Percentiles rank a stretch among this genome's conserved stretches.
These are phyloP conservation scores for Capronia americana DNA, from an alignment of 2,329 filamentous ascomycete genomes.

Conservation along the genomic window DNA sequence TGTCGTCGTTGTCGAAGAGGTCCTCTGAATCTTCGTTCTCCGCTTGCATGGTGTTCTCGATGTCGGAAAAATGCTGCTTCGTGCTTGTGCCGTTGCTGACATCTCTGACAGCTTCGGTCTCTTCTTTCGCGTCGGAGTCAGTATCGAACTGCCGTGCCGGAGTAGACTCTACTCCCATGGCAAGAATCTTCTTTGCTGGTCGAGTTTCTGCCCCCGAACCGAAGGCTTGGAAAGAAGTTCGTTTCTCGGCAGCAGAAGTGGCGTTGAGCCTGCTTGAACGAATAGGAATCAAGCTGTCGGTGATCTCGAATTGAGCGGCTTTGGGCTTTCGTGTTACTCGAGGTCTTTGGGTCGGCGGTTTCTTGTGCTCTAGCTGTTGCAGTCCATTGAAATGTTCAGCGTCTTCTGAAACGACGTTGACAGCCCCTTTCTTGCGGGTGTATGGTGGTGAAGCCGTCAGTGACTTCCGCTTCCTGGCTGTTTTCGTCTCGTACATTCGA, in stretches of 20 bases:
- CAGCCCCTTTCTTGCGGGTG: conserved; percentile 16
- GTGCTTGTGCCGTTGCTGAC: background rate
- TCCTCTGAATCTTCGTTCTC: conserved; percentile 11
- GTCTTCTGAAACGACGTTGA: background rate
- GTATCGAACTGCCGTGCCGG: background rate
- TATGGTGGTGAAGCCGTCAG: conserved; percentile 1
- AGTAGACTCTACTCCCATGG: background rate
- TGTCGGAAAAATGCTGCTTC: background rate
- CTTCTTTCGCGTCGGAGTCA: background rate
- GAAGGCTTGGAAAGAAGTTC: conserved; percentile 6
- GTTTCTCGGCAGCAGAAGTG: background rate
- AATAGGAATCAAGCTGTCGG: conserved; percentile 3
- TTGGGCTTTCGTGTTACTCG: background rate
- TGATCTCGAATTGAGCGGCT: background rate
- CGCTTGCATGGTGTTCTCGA: conserved; percentile 4
- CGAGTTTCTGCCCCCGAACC: background rate
- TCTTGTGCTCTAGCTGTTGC: background rate
- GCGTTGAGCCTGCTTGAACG: conserved; percentile 5
- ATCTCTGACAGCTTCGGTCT: background rate
- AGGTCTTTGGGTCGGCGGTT: background rate
- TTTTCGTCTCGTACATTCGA: conserved; percentile 7
- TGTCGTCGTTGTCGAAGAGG: conserved; percentile 15
- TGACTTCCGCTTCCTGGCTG: conserved; percentile 13
- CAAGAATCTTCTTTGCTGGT: conserved; percentile 1
- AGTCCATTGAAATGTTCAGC: background rate